phyloP scores from a whole-genome alignment of 257 asterid species.

The Solanum lycopersicoides region DNA sequence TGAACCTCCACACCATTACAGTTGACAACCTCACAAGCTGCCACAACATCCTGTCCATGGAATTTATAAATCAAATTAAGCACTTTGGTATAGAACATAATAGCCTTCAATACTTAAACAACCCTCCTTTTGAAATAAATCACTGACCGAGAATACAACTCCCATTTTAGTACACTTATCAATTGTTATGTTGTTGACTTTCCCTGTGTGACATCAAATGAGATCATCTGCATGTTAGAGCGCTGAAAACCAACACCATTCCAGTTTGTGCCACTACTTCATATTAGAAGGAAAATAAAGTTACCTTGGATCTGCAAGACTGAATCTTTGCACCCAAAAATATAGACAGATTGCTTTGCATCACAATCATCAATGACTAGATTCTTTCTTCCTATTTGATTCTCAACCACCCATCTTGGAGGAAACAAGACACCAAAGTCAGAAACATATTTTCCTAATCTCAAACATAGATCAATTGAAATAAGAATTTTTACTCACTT shows the following conservation, averaged over 20 bases:
- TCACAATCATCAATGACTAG: constrained; percentile 92
- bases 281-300: neutral
- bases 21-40: constrained; percentile 97
- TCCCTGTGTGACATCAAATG: constrained; percentile 41
- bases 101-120: neutral
- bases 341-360: constrained; percentile 83
- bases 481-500: constrained; percentile 52
- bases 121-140: neutral
- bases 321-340: constrained; percentile 92
- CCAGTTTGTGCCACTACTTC: neutral
- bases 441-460: neutral
- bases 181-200: constrained; percentile 94
- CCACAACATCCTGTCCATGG: constrained; percentile 78
- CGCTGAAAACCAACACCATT: neutral
- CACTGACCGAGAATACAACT: constrained; percentile 77
- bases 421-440: neutral
- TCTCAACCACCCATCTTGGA: constrained; percentile 95
- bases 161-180: constrained; percentile 99
- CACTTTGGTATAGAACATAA: neutral
- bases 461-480: neutral
- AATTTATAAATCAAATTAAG: neutral
- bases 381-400: constrained; percentile 77
- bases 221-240: neutral
- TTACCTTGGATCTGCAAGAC: constrained; percentile 86
- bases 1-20: constrained; percentile 82